Evolutionary conservation across 345 rosid genomes (phyloP).

Genomic region (Salix koriyanagi): DNA sequence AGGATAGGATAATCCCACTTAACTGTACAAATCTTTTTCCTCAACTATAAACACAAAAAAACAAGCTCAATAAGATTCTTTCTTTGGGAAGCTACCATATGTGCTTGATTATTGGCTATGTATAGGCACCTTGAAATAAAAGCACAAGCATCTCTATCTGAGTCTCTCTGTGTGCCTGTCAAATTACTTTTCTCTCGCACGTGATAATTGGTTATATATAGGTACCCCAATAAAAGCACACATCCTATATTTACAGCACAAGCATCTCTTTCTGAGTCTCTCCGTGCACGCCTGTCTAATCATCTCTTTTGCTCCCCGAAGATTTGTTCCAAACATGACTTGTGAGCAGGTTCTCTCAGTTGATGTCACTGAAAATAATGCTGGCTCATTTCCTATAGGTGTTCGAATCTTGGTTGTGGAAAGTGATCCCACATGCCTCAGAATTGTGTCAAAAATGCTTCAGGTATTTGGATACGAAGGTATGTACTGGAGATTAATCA

Average conservation of each 20-base stretch:
- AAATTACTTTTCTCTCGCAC: not conserved
- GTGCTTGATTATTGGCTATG: not conserved
- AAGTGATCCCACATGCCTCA: constrained; percentile 34
- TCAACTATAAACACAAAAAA: not conserved
- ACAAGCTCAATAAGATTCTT: not conserved
- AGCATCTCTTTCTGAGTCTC: not conserved
- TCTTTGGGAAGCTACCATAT: not conserved
- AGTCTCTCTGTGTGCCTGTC: not conserved
- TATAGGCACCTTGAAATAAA: not conserved
- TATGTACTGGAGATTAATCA: constrained; percentile 6
- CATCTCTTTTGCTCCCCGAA: not conserved
- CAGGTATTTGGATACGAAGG: constrained; percentile 38
- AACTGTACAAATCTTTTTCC: not conserved
- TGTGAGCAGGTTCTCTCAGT: constrained; percentile 14
- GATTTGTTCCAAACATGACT: constrained; percentile 20
- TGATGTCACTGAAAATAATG: constrained; percentile 5
- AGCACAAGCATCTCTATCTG: not conserved
- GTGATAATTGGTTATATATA: not conserved
- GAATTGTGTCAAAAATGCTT: constrained; percentile 40
- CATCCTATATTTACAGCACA: not conserved
- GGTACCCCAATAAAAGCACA: not conserved
- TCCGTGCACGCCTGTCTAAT: not conserved
- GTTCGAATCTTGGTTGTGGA: constrained; percentile 40
- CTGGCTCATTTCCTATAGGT: constrained; percentile 2
- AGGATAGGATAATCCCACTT: not conserved